Base-by-base conservation (phyloP, 208 protist species). In the Endotrypanum monterogeii region DNA sequence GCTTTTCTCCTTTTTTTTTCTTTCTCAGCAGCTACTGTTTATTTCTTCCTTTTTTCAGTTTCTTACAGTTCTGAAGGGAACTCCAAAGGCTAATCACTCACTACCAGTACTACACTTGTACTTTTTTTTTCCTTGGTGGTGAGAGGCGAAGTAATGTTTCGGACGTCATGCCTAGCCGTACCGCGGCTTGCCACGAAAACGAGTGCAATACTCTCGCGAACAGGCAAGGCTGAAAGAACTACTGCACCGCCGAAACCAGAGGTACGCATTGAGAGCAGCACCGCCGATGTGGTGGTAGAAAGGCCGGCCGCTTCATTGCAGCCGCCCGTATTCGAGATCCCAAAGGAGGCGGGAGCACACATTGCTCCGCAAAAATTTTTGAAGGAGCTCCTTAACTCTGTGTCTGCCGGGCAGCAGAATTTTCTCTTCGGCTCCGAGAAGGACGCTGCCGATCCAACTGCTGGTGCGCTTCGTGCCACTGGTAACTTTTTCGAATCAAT, bases 401-500 rank as follows among this genome's bases (percentile, higher is more conserved):
- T 79, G 2, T 73, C 75, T 11, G 70, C 60, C 14, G 73, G 71
- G 0, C 78, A 82, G 54, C 66, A 82, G 14, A 51, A 63, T n/a
- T 82, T 82, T 52, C 61, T 82, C 12, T 76, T 77, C 14, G 78
- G 78, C 6, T 61, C 57, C 14, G 35, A 74, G 52, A 73, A 63
- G 39, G 78, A 75, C 3, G 74, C 65, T 23, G 32, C 32, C 0
- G 80, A 81, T 16, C 62, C 71, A 16, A 41, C 41, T 55, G 63
- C 30, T 37, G 65, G 65, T 1, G 68, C 67, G 6, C 70, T 72
- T 25, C 76, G 76, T 35, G 76, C 78, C 0, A 82, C 71, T 11
- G 80, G 80, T 5, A 76, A 66, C 11, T 86, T 88, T 32, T 88
- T 88, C 48, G 76, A 82, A 54, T 71, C 72, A 3, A 61, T 88